Conservation (phyloP, 1,284 basidiomycete species). For the Moesziomyces globuligerus region DNA sequence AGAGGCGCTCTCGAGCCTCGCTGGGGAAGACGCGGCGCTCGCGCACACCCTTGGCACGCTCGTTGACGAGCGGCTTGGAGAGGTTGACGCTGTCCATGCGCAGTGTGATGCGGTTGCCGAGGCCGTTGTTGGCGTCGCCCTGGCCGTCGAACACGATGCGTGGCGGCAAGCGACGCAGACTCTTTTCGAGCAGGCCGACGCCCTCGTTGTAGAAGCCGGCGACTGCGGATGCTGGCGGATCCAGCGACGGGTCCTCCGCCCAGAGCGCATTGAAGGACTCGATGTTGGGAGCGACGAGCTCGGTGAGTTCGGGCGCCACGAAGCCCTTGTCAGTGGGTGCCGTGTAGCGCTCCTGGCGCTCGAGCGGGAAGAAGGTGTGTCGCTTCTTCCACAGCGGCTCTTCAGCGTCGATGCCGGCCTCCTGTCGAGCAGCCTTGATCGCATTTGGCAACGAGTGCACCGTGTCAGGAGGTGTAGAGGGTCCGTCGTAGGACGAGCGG, state of each 20-base stretch:
- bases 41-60: conserved; percentile 79
- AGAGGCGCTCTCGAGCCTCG: conserved; percentile 79
- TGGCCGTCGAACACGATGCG: conserved; percentile 91
- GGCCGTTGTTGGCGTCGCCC: conserved; percentile 53
- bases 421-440: conserved; percentile 41
- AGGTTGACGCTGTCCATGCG: conserved; percentile 89
- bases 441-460: conserved; percentile 34
- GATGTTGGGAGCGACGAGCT: conserved; percentile 92
- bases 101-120: conserved; percentile 72
- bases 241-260: conserved; percentile 59
- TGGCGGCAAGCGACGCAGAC: conserved; percentile 84
- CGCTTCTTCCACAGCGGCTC: conserved; percentile 51
- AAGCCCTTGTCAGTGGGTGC: conserved; percentile 78
- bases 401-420: conserved; percentile 25
- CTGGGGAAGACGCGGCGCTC: conserved; percentile 84
- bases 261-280: conserved; percentile 92
- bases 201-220: conserved; percentile 77
- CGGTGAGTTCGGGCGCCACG: conserved; percentile 84
- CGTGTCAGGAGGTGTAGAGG: conserved; percentile 43
- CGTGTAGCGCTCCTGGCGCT: conserved; percentile 82
- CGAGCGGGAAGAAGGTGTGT: conserved; percentile 81
- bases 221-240: conserved; percentile 70
- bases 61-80: conserved; percentile 85
- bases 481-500: conserved; percentile 42
- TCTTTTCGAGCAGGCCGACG: conserved; percentile 82